Percentiles rank a stretch among this genome's conserved stretches.
phyloP scores from a whole-genome alignment of 73 alveolate genomes.

The Uronychia setigera region DNA sequence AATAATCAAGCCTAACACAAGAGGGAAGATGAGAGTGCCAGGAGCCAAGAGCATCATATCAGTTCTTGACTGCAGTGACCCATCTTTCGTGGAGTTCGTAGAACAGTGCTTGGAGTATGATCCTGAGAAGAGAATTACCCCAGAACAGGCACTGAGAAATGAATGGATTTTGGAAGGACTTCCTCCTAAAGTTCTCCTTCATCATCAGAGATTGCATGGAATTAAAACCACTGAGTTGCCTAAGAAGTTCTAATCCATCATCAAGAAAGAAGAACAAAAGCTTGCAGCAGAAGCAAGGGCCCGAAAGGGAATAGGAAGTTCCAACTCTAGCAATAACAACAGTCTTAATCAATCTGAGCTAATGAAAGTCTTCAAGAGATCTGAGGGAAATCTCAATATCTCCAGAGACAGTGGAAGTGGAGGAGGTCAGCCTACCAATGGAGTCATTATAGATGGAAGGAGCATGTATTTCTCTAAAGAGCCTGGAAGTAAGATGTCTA shows the following conservation, averaged over 20 bases:
- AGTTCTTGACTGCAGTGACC: constrained; percentile 49
- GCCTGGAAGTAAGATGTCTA: not conserved
- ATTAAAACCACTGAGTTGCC: constrained; percentile 57
- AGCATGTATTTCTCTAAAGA: not conserved
- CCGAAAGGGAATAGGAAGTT: not conserved
- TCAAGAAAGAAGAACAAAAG: not conserved
- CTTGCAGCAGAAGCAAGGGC: not conserved
- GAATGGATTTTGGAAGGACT: constrained; percentile 67
- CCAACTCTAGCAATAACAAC: not conserved
- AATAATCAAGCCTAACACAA: constrained; percentile 41
- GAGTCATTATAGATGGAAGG: not conserved
- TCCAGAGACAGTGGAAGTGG: not conserved
- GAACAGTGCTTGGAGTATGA: constrained; percentile 55
- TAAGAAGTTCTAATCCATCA: not conserved
- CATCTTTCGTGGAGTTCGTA: constrained; percentile 59
- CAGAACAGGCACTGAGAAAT: constrained; percentile 61
- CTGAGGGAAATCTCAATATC: not conserved
- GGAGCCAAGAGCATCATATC: constrained; percentile 34
- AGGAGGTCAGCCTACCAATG: too few relatives aligned
- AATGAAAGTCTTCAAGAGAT: not conserved
- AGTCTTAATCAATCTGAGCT: not conserved
- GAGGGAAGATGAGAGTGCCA: constrained; percentile 69
- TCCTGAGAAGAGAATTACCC: constrained; percentile 66
- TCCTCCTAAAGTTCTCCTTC: constrained; percentile 61
- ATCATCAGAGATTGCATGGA: constrained; percentile 53